These are phyloP conservation scores for Trichoderma breve DNA, from an alignment of 2,329 filamentous ascomycete genomes.

Conservation along the genomic window DNA sequence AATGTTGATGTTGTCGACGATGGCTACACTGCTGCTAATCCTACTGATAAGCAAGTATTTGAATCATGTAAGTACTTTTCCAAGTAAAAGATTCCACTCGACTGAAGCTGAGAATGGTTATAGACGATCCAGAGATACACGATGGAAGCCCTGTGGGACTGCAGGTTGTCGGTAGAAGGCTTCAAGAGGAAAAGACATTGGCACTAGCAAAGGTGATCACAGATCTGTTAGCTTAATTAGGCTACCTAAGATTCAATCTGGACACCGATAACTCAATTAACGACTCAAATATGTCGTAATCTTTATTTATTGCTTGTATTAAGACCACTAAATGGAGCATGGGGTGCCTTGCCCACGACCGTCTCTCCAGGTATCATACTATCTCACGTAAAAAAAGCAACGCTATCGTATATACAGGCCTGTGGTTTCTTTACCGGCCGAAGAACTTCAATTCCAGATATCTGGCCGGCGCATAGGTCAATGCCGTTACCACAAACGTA, in stretches of 20 bases:
- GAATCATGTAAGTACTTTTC: not conserved
- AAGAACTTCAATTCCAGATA: conserved; percentile 39
- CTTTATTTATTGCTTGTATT: not conserved
- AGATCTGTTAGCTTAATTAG: not conserved
- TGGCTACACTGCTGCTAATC: not conserved
- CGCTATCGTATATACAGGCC: not conserved
- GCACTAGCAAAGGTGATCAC: not conserved
- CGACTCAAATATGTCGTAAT: not conserved
- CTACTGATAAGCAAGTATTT: not conserved
- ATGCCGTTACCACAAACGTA: conserved; percentile 43
- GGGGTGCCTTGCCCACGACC: not conserved
- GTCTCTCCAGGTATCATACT: not conserved
- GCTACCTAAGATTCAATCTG: not conserved
- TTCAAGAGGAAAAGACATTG: not conserved
- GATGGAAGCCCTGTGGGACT: not conserved
- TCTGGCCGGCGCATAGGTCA: conserved; percentile 42
- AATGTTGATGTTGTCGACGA: not conserved
- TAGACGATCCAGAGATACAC: not conserved
- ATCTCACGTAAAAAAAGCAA: not conserved
- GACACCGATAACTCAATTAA: not conserved
- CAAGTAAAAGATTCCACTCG: not conserved
- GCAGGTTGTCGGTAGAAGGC: not conserved
- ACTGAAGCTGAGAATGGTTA: not conserved
- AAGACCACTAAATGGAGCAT: not conserved
- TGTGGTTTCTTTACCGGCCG: conserved; percentile 15